Conservation (phyloP, 139 green algal genomes). For the Chlamydomonas eustigma region DNA sequence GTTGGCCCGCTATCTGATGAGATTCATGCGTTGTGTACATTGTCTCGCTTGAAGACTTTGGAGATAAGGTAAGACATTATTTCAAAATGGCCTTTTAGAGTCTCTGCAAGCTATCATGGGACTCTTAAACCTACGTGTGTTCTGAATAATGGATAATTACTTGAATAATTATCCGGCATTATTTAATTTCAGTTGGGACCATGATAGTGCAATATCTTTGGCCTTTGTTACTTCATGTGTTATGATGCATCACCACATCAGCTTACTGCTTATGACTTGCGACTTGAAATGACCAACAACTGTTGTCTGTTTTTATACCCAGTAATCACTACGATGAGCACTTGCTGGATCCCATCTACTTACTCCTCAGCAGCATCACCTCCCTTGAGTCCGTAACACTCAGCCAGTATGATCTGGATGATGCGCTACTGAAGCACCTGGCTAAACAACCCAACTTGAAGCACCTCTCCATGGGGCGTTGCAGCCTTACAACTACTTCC, state of each 20-base stretch:
- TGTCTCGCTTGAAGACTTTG: neutral
- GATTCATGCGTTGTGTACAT: constrained; percentile 1
- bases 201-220: too few relatives aligned
- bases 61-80: constrained; percentile 3
- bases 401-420: neutral
- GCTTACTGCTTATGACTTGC: neutral
- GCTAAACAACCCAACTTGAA: neutral
- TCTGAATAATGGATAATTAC: too few relatives aligned
- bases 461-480: neutral
- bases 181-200: too few relatives aligned
- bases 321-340: constrained; percentile 7
- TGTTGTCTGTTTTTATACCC: neutral
- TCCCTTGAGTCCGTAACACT: constrained; percentile 8
- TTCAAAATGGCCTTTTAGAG: neutral
- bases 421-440: neutral
- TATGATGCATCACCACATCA: neutral
- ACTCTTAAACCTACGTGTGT: neutral
- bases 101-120: neutral
- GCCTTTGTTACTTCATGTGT: too few relatives aligned
- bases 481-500: neutral
- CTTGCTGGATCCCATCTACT: neutral
- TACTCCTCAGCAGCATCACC: neutral
- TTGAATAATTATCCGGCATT: neutral
- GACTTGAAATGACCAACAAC: neutral
- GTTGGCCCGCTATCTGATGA: constrained; percentile 10